Evolutionary conservation across 148 eudicot genomes (phyloP), one percentile per base, ranked within the genome.

Genomic region (Cornus kousa): DNA sequence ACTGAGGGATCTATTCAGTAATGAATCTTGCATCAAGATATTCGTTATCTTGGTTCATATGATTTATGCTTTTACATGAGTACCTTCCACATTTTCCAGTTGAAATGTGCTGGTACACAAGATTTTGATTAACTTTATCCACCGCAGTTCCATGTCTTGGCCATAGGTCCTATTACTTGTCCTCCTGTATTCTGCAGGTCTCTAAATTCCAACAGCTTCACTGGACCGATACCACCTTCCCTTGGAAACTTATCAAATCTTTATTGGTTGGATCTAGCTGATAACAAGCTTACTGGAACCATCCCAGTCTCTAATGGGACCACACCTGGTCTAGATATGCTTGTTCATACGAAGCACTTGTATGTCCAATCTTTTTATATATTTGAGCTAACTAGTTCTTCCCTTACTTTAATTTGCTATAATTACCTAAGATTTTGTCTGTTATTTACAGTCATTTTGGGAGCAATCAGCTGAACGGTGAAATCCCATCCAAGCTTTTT

Each of bases 261-360:
- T 22, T 66, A 82, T 75, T 93, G 95, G 97, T 92, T 93, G 77
- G 97, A 93, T 80, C 80, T 93, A 69, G 88, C 91, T 70, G 87
- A 91, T 72, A 93, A 93, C 57, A 74, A 74, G 66, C 85, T 93
- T 43, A 66, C 84, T 33, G 97, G 97, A 81, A 53, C 83, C 19
- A 76, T 93, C 64, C 97, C 95, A 14, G 84, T 93, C 80, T 93
- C 97, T 76, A 83, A 33, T 77, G 85, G 62, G 67, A 85, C 83
- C 71, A 43, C 79, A 12, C 87, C 89, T 32, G 97, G 97, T 65
- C 86, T 93, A 78, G 93, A 93, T 78, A 73, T 87, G 87, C 91
- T 93, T 81, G 72, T 87, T 74, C 71, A 87, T 19, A 79, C 91
- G 31, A 62, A 85, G 33, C 97, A 95, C 82, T 93, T 95, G 98